These are phyloP conservation scores for Waltiozyma solani DNA, from an alignment of 1,139 yeast genomes.

Conservation along the genomic window DNA sequence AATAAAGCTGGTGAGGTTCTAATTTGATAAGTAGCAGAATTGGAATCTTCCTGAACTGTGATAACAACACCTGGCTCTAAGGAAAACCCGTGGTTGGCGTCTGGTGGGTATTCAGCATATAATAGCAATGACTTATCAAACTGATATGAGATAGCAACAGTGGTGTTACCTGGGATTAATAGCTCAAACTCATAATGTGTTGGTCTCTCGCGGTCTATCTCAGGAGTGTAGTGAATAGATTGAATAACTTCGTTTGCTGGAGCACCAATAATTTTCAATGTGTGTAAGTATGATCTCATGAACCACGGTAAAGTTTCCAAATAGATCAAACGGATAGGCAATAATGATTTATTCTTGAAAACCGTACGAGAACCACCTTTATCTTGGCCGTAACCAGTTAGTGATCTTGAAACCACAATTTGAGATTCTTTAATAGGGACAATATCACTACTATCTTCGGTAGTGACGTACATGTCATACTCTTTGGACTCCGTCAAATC, in stretches of 20 bases:
- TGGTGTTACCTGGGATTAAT: constrained; percentile 51
- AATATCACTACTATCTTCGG: constrained; percentile 28
- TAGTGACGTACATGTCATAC: constrained; percentile 31
- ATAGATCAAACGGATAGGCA: constrained; percentile 44
- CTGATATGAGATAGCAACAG: constrained; percentile 58
- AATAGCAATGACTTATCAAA: constrained; percentile 82
- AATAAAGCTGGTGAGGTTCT: constrained; percentile 81
- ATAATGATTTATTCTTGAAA: constrained; percentile 52
- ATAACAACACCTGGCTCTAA: constrained; percentile 82
- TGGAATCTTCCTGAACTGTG: constrained; percentile 27
- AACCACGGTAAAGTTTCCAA: constrained; percentile 92
- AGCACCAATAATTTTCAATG: constrained; percentile 32
- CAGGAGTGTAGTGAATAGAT: constrained; percentile 60
- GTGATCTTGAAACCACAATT: constrained; percentile 66
- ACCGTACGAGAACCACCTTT: constrained; percentile 81
- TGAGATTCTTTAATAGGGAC: constrained; percentile 43
- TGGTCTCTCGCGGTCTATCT: constrained; percentile 73
- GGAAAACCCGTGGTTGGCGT: constrained; percentile 96
- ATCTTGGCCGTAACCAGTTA: constrained; percentile 89
- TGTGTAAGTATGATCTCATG: constrained; percentile 72
- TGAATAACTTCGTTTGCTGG: constrained; percentile 29
- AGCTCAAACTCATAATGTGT: constrained; percentile 70
- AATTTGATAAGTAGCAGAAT: constrained; percentile 34
- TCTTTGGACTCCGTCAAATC: constrained; percentile 26
- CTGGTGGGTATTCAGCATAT: constrained; percentile 95